Conservation (phyloP, 2,329 filamentous ascomycete genomes). For the Penicillium olsonii region DNA sequence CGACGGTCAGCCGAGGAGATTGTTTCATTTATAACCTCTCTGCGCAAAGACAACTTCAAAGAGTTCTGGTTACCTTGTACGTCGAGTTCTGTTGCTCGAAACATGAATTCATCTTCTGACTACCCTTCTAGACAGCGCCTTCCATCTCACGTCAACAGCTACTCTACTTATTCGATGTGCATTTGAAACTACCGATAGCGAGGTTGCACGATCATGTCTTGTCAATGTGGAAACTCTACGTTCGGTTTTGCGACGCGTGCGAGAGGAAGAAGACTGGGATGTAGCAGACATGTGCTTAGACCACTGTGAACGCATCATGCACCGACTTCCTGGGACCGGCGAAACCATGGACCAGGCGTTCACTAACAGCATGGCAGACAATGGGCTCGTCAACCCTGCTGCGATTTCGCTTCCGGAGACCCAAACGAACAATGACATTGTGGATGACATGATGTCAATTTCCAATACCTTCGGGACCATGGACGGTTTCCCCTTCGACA, state of each 20-base stretch:
- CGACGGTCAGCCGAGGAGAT: conserved; percentile 49
- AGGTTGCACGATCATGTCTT: conserved; percentile 49
- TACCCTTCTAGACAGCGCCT: conserved; percentile 47
- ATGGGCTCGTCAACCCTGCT: conserved; percentile 39
- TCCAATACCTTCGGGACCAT: conserved; percentile 48
- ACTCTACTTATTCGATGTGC: conserved; percentile 55
- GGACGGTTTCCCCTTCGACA: conserved; percentile 49
- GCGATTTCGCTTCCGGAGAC: conserved; percentile 45
- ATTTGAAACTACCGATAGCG: conserved; percentile 52
- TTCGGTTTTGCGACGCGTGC: conserved; percentile 49
- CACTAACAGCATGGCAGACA: conserved; percentile 24
- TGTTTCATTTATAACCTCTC: conserved; percentile 51
- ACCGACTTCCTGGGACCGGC: conserved; percentile 37
- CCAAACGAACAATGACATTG: conserved; percentile 48
- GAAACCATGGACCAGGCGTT: conserved; percentile 21
- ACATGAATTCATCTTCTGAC: conserved; percentile 1
- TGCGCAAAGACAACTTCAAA: conserved; percentile 50
- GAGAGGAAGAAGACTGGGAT: conserved; percentile 57
- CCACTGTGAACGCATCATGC: conserved; percentile 49
- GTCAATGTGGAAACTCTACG: conserved; percentile 51
- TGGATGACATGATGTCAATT: conserved; percentile 50
- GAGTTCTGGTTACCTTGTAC: conserved; percentile 56
- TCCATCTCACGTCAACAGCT: conserved; percentile 56
- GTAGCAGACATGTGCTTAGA: conserved; percentile 58
- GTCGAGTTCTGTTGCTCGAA: conserved; percentile 10